These are phyloP conservation scores for Stephanodiscus triporus DNA, from an alignment of 108 stramenopile species.

Conservation along the genomic window DNA sequence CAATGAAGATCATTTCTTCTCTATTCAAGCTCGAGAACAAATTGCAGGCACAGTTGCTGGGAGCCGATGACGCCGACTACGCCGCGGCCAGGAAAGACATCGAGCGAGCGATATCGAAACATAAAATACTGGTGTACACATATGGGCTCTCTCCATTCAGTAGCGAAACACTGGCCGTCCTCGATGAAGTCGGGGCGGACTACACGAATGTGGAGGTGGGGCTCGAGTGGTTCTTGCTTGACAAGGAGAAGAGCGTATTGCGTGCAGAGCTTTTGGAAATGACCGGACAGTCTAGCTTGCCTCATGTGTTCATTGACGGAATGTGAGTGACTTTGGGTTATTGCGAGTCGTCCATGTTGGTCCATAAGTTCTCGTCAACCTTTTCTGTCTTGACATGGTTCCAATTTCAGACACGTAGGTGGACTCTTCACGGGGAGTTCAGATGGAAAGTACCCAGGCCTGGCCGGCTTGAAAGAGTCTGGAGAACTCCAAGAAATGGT, in stretches of 20 bases:
- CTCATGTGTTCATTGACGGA: slow-evolving; percentile 70
- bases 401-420: slow-evolving; percentile 21
- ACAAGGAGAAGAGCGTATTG: slow-evolving; percentile 43
- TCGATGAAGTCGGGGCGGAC: slow-evolving; percentile 54
- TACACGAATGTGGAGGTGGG: slow-evolving; percentile 56
- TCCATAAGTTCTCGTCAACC: neutral
- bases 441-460: slow-evolving; percentile 39
- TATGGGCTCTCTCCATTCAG: slow-evolving; percentile 75
- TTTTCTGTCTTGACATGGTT: neutral
- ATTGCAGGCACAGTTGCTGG: slow-evolving; percentile 33
- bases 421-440: slow-evolving; percentile 42
- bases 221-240: slow-evolving; percentile 73
- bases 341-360: too few species aligned
- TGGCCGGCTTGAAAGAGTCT: slow-evolving; percentile 39
- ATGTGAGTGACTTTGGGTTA: slow-evolving; percentile 1
- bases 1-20: slow-evolving; percentile 26
- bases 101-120: slow-evolving; percentile 30
- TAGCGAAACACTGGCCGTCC: slow-evolving; percentile 53
- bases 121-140: slow-evolving; percentile 68
- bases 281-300: slow-evolving; percentile 78
- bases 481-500: slow-evolving; percentile 21
- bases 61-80: slow-evolving; percentile 47
- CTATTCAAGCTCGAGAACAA: slow-evolving; percentile 42
- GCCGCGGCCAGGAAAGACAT: slow-evolving; percentile 49
- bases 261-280: slow-evolving; percentile 64